Evolutionary conservation across 2,329 filamentous ascomycete genomes (phyloP), one percentile per base, ranked within the genome.

Genomic region (Stagonosporopsis rhizophila): DNA sequence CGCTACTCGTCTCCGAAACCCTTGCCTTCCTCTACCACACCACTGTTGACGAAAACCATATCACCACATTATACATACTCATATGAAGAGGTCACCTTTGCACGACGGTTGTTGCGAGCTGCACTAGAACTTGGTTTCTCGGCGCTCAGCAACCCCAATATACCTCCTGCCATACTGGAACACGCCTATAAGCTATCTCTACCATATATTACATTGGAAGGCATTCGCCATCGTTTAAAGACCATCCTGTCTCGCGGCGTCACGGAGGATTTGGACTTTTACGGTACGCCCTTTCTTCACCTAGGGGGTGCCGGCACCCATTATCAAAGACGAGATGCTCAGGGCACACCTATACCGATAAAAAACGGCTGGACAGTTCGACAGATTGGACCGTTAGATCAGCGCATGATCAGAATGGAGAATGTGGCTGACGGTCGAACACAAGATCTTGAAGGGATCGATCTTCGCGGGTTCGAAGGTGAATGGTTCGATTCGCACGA

Each of bases 401-500:
- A 71, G 4, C 72, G 62, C 28, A 49, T 65, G 62, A 60, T 66
- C 44, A 53, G 59, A 12, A 6, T 64, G 19, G 52, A 64, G 30
- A 62, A 52, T 25, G 52, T 59, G 17, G 52, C 52, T 32, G 59
- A 66, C 25, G 62, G 62, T 4, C 67, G 54, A 39, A 65, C 55
- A 23, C 68, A 70, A 55, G 66, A 62, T 40, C 49, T 65, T 6
- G 42, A 51, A 7, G 66, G 69, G 17, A 79, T 89, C 62, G 81
- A 80, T 35, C 73, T 87, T 7, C 81, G 83, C 1, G 89, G 86
- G 0, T 89, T 88, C 58, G 84, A 89, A 56, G 90, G 90, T 4
- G 85, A 90, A 46, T 95, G 91, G 80, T 90, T 89, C 64, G 90
- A 95, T 68, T 78, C 87, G 0, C 83, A 90, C 56, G 91, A 95